Evolutionary conservation across 306 rosid species (phyloP).

Genomic region (Prunus campanulata): DNA sequence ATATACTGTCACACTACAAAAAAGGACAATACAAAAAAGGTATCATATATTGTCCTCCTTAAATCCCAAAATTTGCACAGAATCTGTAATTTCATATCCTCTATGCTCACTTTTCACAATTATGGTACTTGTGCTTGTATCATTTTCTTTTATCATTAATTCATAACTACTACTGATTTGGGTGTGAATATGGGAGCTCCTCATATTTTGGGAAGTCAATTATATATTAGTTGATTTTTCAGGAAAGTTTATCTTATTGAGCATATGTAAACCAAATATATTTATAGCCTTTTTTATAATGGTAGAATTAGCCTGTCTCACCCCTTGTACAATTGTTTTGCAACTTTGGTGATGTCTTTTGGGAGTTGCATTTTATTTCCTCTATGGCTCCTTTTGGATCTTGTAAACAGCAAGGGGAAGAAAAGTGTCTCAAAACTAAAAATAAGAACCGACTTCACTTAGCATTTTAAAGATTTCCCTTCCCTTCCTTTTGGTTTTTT

Average conservation of each 20-base stretch:
- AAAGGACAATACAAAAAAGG: no score
- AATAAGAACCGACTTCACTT: background rate
- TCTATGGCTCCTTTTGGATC: background rate
- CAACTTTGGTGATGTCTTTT: no score
- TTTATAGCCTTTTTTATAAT: background rate
- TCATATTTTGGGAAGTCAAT: slow-evolving; percentile 38
- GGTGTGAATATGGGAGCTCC: slow-evolving; percentile 61
- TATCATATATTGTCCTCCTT: no score
- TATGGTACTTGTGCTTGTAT: slow-evolving; percentile 50
- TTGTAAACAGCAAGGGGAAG: background rate
- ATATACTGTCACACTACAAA: no score
- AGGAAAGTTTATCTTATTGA: slow-evolving; percentile 6
- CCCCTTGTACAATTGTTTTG: no score
- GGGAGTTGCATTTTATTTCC: no score
- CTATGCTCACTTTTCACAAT: slow-evolving; percentile 11
- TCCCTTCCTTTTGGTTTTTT: no score
- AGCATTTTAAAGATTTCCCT: background rate
- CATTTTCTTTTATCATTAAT: slow-evolving; percentile 32
- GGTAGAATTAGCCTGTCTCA: background rate
- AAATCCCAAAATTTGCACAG: no score
- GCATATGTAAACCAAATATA: background rate
- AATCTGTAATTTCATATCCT: no score
- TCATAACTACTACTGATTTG: slow-evolving; percentile 39
- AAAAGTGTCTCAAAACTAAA: no score
- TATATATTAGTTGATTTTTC: slow-evolving; percentile 44